Conservation (phyloP, 495 filamentous ascomycete species). For the Penicillium silybi region DNA sequence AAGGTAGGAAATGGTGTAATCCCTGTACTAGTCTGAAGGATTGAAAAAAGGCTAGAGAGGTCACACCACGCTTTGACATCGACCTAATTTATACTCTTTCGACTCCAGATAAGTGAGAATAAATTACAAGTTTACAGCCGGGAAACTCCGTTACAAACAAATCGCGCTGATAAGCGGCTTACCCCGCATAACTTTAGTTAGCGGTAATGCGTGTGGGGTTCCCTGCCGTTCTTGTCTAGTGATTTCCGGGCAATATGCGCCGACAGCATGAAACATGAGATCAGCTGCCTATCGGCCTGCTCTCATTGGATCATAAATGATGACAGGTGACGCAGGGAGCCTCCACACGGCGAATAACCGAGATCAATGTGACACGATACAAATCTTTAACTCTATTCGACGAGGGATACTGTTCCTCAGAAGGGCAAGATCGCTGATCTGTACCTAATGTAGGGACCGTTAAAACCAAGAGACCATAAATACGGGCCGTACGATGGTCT, state of each 20-base stretch:
- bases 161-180: conserved; percentile 2
- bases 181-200: conserved; percentile 2
- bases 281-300: background rate
- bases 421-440: background rate
- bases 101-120: no score
- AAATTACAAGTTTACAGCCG: no score
- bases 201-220: background rate
- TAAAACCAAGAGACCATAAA: no score
- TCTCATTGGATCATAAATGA: background rate
- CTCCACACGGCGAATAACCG: background rate
- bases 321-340: background rate
- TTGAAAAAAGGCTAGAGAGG: no score
- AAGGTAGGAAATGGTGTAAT: background rate
- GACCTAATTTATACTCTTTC: no score
- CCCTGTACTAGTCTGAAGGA: no score
- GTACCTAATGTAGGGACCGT: no score
- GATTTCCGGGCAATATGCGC: background rate
- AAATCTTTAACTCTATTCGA: background rate
- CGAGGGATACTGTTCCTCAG: background rate
- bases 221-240: background rate
- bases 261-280: background rate
- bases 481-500: no score
- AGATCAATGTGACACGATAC: background rate
- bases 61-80: no score
- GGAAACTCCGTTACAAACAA: background rate